Percentiles rank a stretch among this genome's conserved stretches.
Conservation (phyloP, 2,329 filamentous ascomycete species). For the Pseudophaeomoniella oleicola region DNA sequence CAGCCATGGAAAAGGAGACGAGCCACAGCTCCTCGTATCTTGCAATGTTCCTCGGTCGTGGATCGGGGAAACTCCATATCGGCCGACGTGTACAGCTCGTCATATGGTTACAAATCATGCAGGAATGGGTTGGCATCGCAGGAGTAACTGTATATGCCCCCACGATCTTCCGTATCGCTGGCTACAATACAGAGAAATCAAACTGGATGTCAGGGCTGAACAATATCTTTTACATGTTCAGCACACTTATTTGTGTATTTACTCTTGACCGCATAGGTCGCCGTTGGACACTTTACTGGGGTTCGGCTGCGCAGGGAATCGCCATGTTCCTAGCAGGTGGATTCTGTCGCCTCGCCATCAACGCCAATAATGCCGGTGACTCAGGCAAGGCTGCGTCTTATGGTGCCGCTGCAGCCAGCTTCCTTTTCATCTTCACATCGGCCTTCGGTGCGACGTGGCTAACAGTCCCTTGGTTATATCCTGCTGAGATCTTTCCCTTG, state of each 20-base stretch:
- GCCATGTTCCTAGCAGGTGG: conserved; percentile 54
- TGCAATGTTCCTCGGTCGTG: conserved; percentile 52
- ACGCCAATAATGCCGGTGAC: conserved; percentile 29
- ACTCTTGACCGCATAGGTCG: conserved; percentile 55
- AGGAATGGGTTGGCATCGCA: conserved; percentile 54
- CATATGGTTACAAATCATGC: conserved; percentile 57
- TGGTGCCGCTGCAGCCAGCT: conserved; percentile 51
- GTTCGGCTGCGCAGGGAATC: conserved; percentile 47
- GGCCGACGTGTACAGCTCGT: conserved; percentile 55
- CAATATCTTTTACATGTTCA: conserved; percentile 45
- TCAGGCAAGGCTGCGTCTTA: conserved; percentile 31
- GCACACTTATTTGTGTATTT: conserved; percentile 55
- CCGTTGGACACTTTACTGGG: conserved; percentile 57
- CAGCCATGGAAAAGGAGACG: conserved; percentile 44
- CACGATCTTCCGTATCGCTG: conserved; percentile 52
- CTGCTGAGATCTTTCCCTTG: conserved; percentile 59
- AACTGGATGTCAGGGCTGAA: conserved; percentile 48
- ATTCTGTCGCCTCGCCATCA: conserved; percentile 41
- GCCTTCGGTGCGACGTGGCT: conserved; percentile 49
- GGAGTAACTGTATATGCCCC: conserved; percentile 49
- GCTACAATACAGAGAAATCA: too few species aligned
- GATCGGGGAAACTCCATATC: conserved; percentile 50
- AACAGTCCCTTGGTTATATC: conserved; percentile 48
- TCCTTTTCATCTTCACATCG: conserved; percentile 56
- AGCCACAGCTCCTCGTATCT: conserved; percentile 38